These are phyloP conservation scores for Aspergillus clavatus DNA, from an alignment of 2,329 filamentous ascomycete genomes.

Conservation along the genomic window DNA sequence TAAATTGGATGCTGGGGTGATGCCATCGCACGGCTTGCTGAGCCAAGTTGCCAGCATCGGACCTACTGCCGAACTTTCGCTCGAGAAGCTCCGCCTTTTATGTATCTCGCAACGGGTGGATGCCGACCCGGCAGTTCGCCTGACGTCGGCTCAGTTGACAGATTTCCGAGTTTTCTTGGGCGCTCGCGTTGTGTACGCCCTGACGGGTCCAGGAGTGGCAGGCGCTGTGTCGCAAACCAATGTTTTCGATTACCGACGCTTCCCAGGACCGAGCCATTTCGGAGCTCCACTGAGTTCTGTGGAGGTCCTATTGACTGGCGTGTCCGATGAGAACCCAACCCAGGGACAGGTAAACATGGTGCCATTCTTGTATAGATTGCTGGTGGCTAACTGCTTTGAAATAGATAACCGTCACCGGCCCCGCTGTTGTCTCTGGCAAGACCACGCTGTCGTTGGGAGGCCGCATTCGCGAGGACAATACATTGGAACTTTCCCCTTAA, in stretches of 20 bases:
- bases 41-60: constrained; percentile 41
- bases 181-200: constrained; percentile 76
- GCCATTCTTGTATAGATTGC: background rate
- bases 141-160: constrained; percentile 67
- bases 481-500: constrained; percentile 51
- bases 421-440: constrained; percentile 66
- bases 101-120: constrained; percentile 72
- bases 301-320: constrained; percentile 63
- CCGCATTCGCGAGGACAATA: constrained; percentile 66
- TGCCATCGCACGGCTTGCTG: constrained; percentile 63
- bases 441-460: constrained; percentile 60
- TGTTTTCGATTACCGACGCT: constrained; percentile 74
- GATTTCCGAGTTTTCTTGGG: constrained; percentile 78
- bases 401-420: constrained; percentile 67
- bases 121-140: constrained; percentile 53
- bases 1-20: constrained; percentile 65
- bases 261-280: constrained; percentile 59
- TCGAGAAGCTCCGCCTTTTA: constrained; percentile 72
- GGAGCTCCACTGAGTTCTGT: constrained; percentile 74
- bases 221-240: constrained; percentile 85
- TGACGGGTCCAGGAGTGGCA: constrained; percentile 77
- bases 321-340: constrained; percentile 28
- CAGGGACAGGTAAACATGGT: constrained; percentile 56
- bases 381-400: constrained; percentile 13
- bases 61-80: constrained; percentile 37